Evolutionary conservation across 148 eudicot genomes (phyloP).

Genomic region (Tetragonia tetragonoides): DNA sequence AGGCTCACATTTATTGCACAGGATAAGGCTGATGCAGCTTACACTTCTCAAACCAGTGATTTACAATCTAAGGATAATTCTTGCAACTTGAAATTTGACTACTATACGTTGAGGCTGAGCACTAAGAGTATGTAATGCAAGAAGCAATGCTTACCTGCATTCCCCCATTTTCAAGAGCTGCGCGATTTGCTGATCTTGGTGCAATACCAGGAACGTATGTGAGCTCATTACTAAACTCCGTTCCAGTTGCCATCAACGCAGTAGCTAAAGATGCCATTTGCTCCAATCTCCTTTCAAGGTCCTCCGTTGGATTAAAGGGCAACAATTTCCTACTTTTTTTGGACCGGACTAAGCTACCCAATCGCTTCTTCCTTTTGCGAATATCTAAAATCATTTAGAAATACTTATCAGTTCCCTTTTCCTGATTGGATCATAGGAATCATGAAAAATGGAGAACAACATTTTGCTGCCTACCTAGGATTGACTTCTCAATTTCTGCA

Average conservation of each 20-base stretch:
- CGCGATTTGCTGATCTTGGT: slow-evolving; percentile 67
- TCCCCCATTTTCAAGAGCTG: slow-evolving; percentile 71
- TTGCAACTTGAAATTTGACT: not conserved
- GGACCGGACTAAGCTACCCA: slow-evolving; percentile 38
- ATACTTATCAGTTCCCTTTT: slow-evolving; percentile 3
- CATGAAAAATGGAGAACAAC: not conserved
- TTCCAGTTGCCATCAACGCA: slow-evolving; percentile 66
- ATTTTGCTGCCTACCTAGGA: slow-evolving; percentile 44
- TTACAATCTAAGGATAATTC: not conserved
- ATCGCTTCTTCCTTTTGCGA: slow-evolving; percentile 57
- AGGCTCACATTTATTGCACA: not conserved
- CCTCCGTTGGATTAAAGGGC: slow-evolving; percentile 76
- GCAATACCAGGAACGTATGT: slow-evolving; percentile 85
- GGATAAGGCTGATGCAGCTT: not conserved
- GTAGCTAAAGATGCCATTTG: slow-evolving; percentile 97
- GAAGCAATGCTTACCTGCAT: slow-evolving; percentile 66
- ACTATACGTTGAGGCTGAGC: not conserved
- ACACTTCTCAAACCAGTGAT: not conserved
- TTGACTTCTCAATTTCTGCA: slow-evolving; percentile 28
- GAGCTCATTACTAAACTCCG: slow-evolving; percentile 79
- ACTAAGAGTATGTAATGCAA: not conserved
- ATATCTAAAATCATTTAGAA: slow-evolving; percentile 30
- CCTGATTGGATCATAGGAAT: not conserved
- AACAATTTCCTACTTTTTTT: slow-evolving; percentile 84
- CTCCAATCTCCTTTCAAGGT: slow-evolving; percentile 57